These are phyloP conservation scores for Spatholobus suberectus DNA, from an alignment of 306 rosid genomes.

Conservation along the genomic window DNA sequence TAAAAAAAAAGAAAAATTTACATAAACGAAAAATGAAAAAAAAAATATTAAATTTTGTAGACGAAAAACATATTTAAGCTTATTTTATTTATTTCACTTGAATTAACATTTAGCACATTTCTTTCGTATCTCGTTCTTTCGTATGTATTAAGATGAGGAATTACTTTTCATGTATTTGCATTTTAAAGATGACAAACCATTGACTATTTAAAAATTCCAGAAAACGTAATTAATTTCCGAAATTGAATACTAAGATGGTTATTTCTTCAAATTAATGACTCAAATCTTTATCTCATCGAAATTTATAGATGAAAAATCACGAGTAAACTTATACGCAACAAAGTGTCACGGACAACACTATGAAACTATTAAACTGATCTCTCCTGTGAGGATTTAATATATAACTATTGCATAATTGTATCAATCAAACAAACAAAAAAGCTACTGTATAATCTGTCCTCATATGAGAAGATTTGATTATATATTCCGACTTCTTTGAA, in stretches of 20 bases:
- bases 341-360: conserved; percentile 2
- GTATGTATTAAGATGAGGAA: neutral
- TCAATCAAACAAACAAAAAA: neutral
- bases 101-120: no score
- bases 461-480: neutral
- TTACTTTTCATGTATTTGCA: neutral
- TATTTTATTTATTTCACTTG: no score
- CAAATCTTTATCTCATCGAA: neutral
- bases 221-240: neutral
- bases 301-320: neutral
- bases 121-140: no score
- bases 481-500: neutral
- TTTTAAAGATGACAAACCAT: neutral
- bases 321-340: neutral
- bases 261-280: neutral
- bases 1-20: no score
- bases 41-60: no score
- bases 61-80: no score
- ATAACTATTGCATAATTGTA: neutral
- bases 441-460: neutral
- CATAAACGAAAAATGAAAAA: no score
- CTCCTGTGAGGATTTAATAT: neutral
- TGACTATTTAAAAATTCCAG: neutral
- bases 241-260: neutral
- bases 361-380: neutral